Evolutionary conservation across 106 monocot species (phyloP).

Genomic region (Allium fistulosum): DNA sequence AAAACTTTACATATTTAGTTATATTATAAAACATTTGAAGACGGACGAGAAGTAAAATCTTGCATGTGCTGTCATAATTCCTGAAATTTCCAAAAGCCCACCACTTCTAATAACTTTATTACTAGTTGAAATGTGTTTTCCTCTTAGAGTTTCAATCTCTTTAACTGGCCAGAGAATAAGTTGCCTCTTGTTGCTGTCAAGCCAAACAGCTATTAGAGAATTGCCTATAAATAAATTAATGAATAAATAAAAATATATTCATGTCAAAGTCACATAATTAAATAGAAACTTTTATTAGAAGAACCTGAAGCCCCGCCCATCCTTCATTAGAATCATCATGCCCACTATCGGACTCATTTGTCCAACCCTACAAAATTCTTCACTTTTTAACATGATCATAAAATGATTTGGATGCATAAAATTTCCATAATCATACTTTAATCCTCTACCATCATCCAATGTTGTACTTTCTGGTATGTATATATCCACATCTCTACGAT

Average conservation of each 20-base stretch:
- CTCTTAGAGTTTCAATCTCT: conserved; percentile 51
- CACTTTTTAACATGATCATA: too few relatives aligned
- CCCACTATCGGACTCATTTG: too few relatives aligned
- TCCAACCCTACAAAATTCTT: too few relatives aligned
- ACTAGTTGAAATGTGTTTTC: conserved; percentile 5
- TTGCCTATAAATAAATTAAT: conserved; percentile 15
- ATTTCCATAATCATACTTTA: too few relatives aligned
- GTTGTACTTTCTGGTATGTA: too few relatives aligned
- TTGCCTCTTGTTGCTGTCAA: conserved; percentile 39
- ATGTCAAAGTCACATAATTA: too few relatives aligned
- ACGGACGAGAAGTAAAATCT: background rate
- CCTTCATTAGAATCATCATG: background rate
- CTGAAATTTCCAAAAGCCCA: conserved; percentile 4
- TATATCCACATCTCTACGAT: too few relatives aligned
- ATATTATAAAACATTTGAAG: too few relatives aligned
- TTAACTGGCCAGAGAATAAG: conserved; percentile 74
- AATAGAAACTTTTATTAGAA: background rate
- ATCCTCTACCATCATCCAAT: too few relatives aligned
- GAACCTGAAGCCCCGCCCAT: background rate
- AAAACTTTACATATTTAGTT: too few relatives aligned
- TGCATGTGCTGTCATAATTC: conserved; percentile 11
- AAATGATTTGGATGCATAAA: too few relatives aligned
- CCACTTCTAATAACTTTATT: conserved; percentile 2
- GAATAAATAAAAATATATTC: too few relatives aligned
- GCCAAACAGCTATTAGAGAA: conserved; percentile 64